These are phyloP conservation scores for Xylaria hypoxylon DNA, from an alignment of 2,329 filamentous ascomycete genomes.

Conservation along the genomic window DNA sequence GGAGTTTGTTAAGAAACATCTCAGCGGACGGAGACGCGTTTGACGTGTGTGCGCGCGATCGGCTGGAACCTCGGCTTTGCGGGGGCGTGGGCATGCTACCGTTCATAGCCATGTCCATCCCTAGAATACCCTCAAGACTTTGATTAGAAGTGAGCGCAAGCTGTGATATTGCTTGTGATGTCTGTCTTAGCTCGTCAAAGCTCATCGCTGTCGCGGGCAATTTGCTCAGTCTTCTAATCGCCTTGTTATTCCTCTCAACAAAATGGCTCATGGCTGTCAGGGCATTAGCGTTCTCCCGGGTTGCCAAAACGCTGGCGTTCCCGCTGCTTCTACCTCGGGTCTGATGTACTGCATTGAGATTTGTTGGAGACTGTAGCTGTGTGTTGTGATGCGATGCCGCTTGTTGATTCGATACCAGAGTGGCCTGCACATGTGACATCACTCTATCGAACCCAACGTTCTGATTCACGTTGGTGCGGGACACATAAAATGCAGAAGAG, in stretches of 20 bases:
- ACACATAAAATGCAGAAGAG: conserved; percentile 44
- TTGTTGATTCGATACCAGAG: conserved; percentile 44
- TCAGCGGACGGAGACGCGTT: conserved; percentile 37
- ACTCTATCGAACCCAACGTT: conserved; percentile 60
- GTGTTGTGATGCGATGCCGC: conserved; percentile 36
- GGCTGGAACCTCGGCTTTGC: conserved; percentile 51
- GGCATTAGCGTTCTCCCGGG: conserved; percentile 57
- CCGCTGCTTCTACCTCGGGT: conserved; percentile 51
- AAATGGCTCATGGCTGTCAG: conserved; percentile 59
- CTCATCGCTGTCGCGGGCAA: conserved; percentile 52
- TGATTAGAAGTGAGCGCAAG: conserved; percentile 29
- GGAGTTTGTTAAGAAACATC: conserved; percentile 42
- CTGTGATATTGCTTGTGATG: conserved; percentile 40
- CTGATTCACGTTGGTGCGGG: conserved; percentile 47
- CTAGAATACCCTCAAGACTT: conserved; percentile 12
- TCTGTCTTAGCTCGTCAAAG: conserved; percentile 51
- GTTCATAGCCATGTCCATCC: conserved; percentile 18
- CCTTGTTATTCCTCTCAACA: conserved; percentile 57
- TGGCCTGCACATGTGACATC: conserved; percentile 57
- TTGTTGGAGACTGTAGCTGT: conserved; percentile 45
- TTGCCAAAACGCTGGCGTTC: conserved; percentile 56
- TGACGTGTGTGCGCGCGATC: conserved; percentile 42
- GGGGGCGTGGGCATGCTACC: conserved; percentile 50
- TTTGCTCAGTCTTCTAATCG: conserved; percentile 57
- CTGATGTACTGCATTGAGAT: conserved; percentile 58